Evolutionary conservation across 2,329 filamentous ascomycete genomes (phyloP).

Genomic region (Colletotrichum sp.): DNA sequence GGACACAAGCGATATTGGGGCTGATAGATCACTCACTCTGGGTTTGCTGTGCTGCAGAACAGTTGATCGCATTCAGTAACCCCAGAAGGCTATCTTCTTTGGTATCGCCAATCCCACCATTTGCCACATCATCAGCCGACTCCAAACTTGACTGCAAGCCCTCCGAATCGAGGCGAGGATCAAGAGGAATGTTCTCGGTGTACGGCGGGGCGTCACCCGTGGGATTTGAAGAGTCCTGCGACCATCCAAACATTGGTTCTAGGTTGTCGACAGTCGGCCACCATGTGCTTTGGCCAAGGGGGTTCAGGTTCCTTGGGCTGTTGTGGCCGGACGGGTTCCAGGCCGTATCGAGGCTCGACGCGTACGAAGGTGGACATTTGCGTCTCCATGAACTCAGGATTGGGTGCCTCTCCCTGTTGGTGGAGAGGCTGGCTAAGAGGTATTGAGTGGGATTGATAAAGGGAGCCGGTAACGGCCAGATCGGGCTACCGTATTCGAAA

Average conservation of each 20-base stretch:
- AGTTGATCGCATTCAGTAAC: not conserved
- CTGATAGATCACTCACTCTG: not conserved
- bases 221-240: not conserved
- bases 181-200: not conserved
- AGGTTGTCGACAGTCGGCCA: not conserved
- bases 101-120: not conserved
- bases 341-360: not conserved
- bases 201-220: not conserved
- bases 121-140: not conserved
- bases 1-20: accelerated
- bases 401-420: not conserved
- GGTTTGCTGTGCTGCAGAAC: not conserved
- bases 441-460: not conserved
- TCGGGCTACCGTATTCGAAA: not conserved
- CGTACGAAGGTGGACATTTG: not conserved
- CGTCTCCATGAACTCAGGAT: not conserved
- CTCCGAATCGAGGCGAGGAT: not conserved
- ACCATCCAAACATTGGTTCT: not conserved
- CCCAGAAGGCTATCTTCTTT: not conserved
- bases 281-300: not conserved
- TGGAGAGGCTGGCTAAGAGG: not conserved
- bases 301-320: not conserved
- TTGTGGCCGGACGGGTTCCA: not conserved
- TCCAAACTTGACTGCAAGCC: not conserved
- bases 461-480: not conserved